A percentile compares a stretch with the other conserved stretches of the same genome.
phyloP scores from a whole-genome alignment of 2,329 filamentous ascomycete species.

The Colletotrichum shisoi region DNA sequence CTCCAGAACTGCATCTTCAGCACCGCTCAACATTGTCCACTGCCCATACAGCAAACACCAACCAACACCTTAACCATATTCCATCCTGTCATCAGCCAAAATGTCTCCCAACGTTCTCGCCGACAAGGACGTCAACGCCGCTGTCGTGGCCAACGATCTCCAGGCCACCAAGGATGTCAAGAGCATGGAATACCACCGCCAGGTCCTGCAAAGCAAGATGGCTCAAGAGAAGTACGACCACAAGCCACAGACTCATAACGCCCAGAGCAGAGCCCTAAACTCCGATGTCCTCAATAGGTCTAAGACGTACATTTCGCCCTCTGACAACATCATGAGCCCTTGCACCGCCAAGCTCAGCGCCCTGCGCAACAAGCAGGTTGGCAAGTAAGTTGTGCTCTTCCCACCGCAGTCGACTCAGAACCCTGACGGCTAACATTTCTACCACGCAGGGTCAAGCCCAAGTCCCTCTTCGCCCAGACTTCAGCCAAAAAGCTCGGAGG shows the following conservation, averaged over 20 bases:
- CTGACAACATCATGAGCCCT: slow-evolving; percentile 88
- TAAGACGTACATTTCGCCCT: slow-evolving; percentile 77
- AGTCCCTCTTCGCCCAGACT: slow-evolving; percentile 72
- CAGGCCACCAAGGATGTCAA: slow-evolving; percentile 59
- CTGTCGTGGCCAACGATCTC: slow-evolving; percentile 49
- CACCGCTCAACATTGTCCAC: slow-evolving; percentile 16
- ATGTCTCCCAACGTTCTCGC: slow-evolving; percentile 70
- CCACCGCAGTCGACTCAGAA: not conserved
- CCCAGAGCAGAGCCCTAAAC: slow-evolving; percentile 30
- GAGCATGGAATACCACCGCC: slow-evolving; percentile 80
- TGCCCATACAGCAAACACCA: not conserved
- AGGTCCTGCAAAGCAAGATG: slow-evolving; percentile 76
- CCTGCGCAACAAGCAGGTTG: slow-evolving; percentile 80
- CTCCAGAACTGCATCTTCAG: not conserved
- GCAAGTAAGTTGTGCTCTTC: slow-evolving; percentile 67
- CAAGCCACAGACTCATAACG: slow-evolving; percentile 8
- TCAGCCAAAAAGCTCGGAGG: slow-evolving; percentile 67
- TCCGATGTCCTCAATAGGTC: slow-evolving; percentile 44
- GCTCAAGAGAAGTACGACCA: slow-evolving; percentile 66
- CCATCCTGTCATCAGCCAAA: slow-evolving; percentile 31
- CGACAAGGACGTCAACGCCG: slow-evolving; percentile 71
- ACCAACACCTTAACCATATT: not conserved
- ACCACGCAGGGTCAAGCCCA: slow-evolving; percentile 65
- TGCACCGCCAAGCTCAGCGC: slow-evolving; percentile 83
- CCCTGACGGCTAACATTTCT: slow-evolving; percentile 12